These are phyloP conservation scores for Dinochytrium kinnereticum DNA, from an alignment of 371 early-diverging fungal species.

Conservation along the genomic window DNA sequence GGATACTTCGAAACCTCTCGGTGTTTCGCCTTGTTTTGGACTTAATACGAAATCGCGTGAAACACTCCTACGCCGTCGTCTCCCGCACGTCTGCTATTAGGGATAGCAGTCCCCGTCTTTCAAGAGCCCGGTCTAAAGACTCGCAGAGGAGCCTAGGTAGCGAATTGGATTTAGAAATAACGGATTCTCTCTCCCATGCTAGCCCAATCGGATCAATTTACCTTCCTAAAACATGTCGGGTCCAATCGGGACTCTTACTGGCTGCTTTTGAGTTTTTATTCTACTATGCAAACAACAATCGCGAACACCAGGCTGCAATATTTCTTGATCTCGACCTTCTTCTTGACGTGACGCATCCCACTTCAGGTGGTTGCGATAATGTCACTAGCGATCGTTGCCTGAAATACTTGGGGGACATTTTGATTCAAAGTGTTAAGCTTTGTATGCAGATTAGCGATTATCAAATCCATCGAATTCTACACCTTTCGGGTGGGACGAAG, in stretches of 20 bases:
- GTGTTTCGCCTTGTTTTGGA: conserved; percentile 27
- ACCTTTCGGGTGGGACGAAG: conserved; percentile 47
- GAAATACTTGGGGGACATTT: conserved; percentile 35
- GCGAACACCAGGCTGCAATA: conserved; percentile 22
- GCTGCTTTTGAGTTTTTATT: conserved; percentile 36
- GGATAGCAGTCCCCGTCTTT: background rate
- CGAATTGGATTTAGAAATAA: background rate
- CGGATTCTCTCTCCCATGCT: background rate
- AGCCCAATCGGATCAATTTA: background rate
- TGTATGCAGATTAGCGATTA: conserved; percentile 50
- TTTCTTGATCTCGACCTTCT: conserved; percentile 54
- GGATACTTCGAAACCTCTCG: conserved; percentile 38
- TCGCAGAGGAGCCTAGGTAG: conserved; percentile 8
- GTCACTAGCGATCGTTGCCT: conserved; percentile 26
- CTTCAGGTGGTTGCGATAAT: conserved; percentile 12
- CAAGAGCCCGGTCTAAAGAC: background rate
- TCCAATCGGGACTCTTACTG: conserved; percentile 28
- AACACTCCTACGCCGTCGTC: conserved; percentile 17
- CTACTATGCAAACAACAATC: conserved; percentile 25
- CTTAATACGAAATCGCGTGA: conserved; percentile 26
- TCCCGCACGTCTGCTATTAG: background rate
- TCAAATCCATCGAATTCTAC: conserved; percentile 53
- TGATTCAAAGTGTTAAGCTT: conserved; percentile 47
- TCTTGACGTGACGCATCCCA: conserved; percentile 43
- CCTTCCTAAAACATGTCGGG: background rate